phyloP scores from a whole-genome alignment of 2,329 filamentous ascomycete genomes.

The Myriosclerotinia scirpicola region DNA sequence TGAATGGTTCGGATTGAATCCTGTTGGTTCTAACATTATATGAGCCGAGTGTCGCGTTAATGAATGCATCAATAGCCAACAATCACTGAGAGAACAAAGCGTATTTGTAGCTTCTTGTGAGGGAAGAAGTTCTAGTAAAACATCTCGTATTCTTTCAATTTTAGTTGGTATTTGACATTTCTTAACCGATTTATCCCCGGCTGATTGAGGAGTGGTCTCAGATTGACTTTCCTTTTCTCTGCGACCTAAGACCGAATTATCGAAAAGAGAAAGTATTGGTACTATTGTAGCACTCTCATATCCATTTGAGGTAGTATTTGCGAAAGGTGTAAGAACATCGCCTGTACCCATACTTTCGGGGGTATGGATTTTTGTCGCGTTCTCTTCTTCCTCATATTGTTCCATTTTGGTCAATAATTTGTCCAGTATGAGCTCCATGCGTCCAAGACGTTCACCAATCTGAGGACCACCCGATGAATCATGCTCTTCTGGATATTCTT shows the following conservation, averaged over 20 bases:
- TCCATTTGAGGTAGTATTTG: slow-evolving; percentile 24
- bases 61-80: slow-evolving; percentile 35
- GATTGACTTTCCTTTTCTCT: slow-evolving; percentile 28
- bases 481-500: slow-evolving; percentile 40
- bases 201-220: slow-evolving; percentile 27
- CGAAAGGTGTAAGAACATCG: slow-evolving; percentile 35
- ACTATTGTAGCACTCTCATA: slow-evolving; percentile 30
- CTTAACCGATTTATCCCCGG: slow-evolving; percentile 23
- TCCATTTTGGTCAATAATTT: slow-evolving; percentile 37
- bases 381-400: slow-evolving; percentile 36
- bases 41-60: slow-evolving; percentile 25
- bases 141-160: slow-evolving; percentile 35
- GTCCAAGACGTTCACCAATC: slow-evolving; percentile 39
- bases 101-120: slow-evolving; percentile 35
- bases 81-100: slow-evolving; percentile 33
- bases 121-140: slow-evolving; percentile 37
- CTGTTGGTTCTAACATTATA: slow-evolving; percentile 16
- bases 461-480: slow-evolving; percentile 34
- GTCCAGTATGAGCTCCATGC: slow-evolving; percentile 37
- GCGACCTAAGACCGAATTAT: slow-evolving; percentile 36
- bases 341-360: slow-evolving; percentile 35
- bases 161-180: slow-evolving; percentile 32
- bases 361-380: slow-evolving; percentile 35
- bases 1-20: slow-evolving; percentile 16
- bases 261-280: slow-evolving; percentile 38